phyloP scores from a whole-genome alignment of 1,284 basidiomycete genomes.

The Moesziomyces aphidis region DNA sequence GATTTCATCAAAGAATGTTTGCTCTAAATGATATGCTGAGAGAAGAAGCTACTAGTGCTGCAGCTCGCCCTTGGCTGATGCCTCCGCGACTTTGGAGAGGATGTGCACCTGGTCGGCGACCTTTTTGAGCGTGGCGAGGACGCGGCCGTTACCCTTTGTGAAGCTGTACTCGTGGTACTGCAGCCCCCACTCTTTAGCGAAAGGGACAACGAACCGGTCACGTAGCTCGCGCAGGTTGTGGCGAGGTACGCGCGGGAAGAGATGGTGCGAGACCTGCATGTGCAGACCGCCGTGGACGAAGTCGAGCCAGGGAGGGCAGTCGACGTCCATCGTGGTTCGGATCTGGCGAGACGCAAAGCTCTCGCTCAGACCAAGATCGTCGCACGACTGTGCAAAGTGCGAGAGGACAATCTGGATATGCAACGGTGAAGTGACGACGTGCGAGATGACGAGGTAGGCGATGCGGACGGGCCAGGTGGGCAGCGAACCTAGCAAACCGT shows the following conservation, averaged over 20 bases:
- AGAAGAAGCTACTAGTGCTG: conserved; percentile 22
- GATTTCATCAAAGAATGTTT: too few species aligned
- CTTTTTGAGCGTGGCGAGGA: conserved; percentile 78
- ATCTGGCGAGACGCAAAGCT: conserved; percentile 93
- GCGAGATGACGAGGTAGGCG: conserved; percentile 80
- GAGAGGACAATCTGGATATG: conserved; percentile 88
- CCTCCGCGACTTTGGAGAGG: conserved; percentile 75
- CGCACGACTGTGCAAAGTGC: conserved; percentile 95
- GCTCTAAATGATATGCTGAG: too few species aligned
- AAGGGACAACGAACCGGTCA: conserved; percentile 81
- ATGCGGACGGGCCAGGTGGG: conserved; percentile 77
- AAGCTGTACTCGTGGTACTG: conserved; percentile 92
- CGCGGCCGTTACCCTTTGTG: conserved; percentile 82
- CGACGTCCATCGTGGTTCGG: conserved; percentile 94
- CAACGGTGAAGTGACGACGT: conserved; percentile 83
- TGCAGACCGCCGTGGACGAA: conserved; percentile 94
- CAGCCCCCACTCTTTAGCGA: conserved; percentile 71
- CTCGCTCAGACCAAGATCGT: conserved; percentile 88
- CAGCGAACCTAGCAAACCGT: conserved; percentile 73
- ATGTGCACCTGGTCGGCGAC: conserved; percentile 83
- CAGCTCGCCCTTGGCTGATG: conserved; percentile 69
- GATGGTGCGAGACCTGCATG: conserved; percentile 95
- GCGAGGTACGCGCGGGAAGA: conserved; percentile 93
- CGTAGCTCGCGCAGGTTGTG: conserved; percentile 90
- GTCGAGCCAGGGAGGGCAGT: conserved; percentile 83